These are phyloP conservation scores for Penicillium roqueforti DNA, from an alignment of 495 filamentous ascomycete genomes.

Conservation along the genomic window DNA sequence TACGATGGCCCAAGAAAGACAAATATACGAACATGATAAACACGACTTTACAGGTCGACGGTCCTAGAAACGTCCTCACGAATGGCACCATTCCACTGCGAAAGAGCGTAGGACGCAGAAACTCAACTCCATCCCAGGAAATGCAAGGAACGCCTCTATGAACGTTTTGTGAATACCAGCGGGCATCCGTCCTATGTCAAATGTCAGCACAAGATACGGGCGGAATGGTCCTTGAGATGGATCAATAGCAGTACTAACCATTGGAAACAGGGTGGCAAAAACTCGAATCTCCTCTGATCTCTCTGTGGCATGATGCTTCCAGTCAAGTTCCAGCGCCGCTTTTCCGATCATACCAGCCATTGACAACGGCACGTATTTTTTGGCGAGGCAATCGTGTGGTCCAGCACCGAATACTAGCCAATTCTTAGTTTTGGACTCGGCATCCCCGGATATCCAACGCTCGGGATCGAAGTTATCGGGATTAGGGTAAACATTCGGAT, in stretches of 20 bases:
- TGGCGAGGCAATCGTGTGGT: slow-evolving; percentile 87
- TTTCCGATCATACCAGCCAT: slow-evolving; percentile 86
- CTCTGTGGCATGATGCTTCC: slow-evolving; percentile 75
- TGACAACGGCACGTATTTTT: slow-evolving; percentile 80
- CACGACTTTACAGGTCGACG: neutral
- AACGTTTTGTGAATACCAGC: slow-evolving; percentile 53
- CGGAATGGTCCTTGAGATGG: too few relatives aligned
- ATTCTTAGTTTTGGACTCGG: slow-evolving; percentile 88
- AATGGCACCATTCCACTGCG: neutral
- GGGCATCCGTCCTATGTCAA: slow-evolving; percentile 52
- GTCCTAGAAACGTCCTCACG: neutral
- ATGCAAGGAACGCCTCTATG: neutral
- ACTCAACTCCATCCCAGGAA: neutral
- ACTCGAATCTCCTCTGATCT: slow-evolving; percentile 87
- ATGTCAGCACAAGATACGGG: neutral
- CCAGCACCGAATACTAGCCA: slow-evolving; percentile 93
- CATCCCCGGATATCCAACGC: slow-evolving; percentile 82
- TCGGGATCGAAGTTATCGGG: slow-evolving; percentile 81
- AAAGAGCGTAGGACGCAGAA: neutral
- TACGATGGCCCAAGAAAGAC: neutral
- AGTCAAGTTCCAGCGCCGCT: slow-evolving; percentile 75
- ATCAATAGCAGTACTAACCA: slow-evolving; percentile 55
- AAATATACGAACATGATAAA: neutral
- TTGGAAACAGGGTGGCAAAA: slow-evolving; percentile 92
- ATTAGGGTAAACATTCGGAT: slow-evolving; percentile 79